A percentile compares a stretch with the other conserved stretches of the same genome.
Conservation (phyloP, 164 flowering plant genomes). For the Kingdonia uniflora region DNA sequence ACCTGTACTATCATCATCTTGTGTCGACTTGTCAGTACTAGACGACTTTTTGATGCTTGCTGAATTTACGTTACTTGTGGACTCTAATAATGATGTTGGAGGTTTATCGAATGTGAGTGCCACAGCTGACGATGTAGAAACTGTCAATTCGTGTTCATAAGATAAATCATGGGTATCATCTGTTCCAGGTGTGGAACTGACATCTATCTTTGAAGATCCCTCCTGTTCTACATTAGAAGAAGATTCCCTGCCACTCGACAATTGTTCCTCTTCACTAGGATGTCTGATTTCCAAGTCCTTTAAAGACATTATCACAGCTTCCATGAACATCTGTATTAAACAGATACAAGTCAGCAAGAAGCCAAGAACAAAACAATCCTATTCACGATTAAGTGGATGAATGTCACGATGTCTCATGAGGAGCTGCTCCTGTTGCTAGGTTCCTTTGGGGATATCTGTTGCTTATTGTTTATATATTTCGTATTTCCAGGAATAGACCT, state of each 20-base stretch:
- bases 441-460: too few relatives aligned
- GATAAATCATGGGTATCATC: constrained; percentile 9
- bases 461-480: too few relatives aligned
- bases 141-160: constrained; percentile 5
- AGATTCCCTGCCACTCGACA: constrained; percentile 15
- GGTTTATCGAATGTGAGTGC: constrained; percentile 1
- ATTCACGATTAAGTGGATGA: too few relatives aligned
- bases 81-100: constrained; percentile 2
- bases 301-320: constrained; percentile 68
- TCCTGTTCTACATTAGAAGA: constrained; percentile 16
- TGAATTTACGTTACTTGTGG: constrained; percentile 7
- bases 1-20: constrained; percentile 27
- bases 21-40: constrained; percentile 8
- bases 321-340: constrained; percentile 71
- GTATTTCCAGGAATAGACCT: too few relatives aligned
- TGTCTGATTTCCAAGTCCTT: constrained; percentile 48
- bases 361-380: too few relatives aligned
- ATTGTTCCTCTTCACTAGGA: constrained; percentile 25
- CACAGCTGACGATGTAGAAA: neutral
- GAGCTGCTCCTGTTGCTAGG: too few relatives aligned
- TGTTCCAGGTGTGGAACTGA: constrained; percentile 10
- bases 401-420: too few relatives aligned
- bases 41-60: constrained; percentile 23
- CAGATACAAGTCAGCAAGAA: neutral
- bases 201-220: constrained; percentile 11